Base-by-base conservation (phyloP, 1,284 basidiomycete genomes). In the Garcileccinum viscosum region DNA sequence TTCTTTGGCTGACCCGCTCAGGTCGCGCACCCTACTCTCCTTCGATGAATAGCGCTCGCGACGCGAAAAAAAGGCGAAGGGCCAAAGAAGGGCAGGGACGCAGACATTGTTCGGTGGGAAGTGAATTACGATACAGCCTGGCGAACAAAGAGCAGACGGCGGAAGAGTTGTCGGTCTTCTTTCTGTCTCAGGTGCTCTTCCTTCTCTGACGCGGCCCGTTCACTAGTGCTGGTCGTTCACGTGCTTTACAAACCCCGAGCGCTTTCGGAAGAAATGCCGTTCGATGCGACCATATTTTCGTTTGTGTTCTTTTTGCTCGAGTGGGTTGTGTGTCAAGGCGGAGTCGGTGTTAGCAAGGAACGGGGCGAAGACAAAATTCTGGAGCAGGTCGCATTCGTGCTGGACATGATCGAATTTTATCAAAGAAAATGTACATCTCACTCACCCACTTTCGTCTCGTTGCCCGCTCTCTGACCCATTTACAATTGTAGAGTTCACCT, bases 31-130 rank as follows among this genome's bases (percentile, higher is more conserved):
- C n/a, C 24, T 59, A n/a, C n/a, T 33, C 32, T 59, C 58, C 32
- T 14, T 17, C 47, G 5, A 5, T 72, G 12, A 44, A 7, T 33
- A 94, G 93, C 95, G 5, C 82, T 95, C 14, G 82, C 89, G 1
- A 81, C 84, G 3, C 90, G 88, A 71, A 91, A 91, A 74, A 84
- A 84, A 8, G 85, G 86, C 11, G 77, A 81, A 0, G 82, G 82
- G 33, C 83, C 87, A 44, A 90, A 86, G 73, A 97, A 96, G 79
- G 93, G 95, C 42, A 97, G 97, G 74, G 92, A 91, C 70, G 90
- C 93, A 17, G 95, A 94, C 59, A 92, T 96, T 33, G 91, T 94
- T 17, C 92, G 94, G 75, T 99, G 96, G 96, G 97, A 99, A 73
- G 92, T 91, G 95, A 98, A 72, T 84, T 97, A n/a, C 89, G 96